phyloP scores from a whole-genome alignment of 2,329 filamentous ascomycete genomes.

The Ophiostoma pallidulum region DNA sequence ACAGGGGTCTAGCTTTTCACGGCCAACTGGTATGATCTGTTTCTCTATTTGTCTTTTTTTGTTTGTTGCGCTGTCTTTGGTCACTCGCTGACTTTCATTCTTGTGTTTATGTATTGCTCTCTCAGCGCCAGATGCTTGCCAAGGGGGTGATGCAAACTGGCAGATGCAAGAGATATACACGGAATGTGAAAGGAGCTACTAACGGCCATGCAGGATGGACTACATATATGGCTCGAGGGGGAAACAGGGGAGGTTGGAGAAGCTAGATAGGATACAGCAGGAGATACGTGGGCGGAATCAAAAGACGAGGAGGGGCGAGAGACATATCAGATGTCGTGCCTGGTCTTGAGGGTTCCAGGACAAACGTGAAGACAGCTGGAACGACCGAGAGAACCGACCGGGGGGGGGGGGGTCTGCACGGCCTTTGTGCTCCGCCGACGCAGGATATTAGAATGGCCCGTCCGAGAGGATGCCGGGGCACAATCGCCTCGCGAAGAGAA shows the following conservation, averaged over 20 bases:
- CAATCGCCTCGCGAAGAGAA: background rate
- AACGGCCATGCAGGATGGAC: background rate
- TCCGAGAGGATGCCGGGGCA: conserved; percentile 1
- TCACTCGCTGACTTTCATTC: too few species aligned
- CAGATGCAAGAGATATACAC: too few species aligned
- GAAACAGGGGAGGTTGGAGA: background rate
- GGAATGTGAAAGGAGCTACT: too few species aligned
- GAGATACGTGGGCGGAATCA: background rate
- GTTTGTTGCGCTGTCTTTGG: background rate
- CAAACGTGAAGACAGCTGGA: background rate
- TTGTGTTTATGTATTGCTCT: too few species aligned
- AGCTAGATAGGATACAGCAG: background rate
- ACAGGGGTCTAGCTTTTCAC: background rate
- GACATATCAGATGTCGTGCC: too few species aligned
- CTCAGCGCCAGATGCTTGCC: too few species aligned
- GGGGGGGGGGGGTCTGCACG: background rate
- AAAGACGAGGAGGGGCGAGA: background rate
- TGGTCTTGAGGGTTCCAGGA: too few species aligned
- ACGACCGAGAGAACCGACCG: background rate
- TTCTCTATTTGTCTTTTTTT: background rate
- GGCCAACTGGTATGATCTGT: too few species aligned
- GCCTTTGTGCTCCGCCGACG: background rate
- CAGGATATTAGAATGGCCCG: background rate
- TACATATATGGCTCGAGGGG: background rate
- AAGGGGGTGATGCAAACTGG: too few species aligned